A percentile compares a stretch with the other conserved stretches of the same genome.
These are phyloP conservation scores for Fusarium nygamai DNA, from an alignment of 2,329 filamentous ascomycete species.

Conservation along the genomic window DNA sequence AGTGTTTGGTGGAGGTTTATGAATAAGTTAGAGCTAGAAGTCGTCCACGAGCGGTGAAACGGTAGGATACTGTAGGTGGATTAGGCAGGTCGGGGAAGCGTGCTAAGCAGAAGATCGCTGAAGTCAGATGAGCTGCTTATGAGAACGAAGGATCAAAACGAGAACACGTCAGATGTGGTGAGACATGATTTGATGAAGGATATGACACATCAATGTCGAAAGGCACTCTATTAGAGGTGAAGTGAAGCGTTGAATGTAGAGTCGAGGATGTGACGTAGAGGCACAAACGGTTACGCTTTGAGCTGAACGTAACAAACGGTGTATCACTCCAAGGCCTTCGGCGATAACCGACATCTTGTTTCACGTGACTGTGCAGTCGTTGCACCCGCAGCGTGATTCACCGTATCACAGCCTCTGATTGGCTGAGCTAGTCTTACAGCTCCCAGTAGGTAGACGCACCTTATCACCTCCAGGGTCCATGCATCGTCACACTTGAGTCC, in stretches of 20 bases:
- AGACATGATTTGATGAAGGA: background rate
- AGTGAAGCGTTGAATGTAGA: background rate
- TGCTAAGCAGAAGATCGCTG: constrained; percentile 13
- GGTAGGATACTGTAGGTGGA: constrained; percentile 17
- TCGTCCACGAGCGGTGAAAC: constrained; percentile 5
- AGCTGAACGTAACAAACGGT: constrained; percentile 29
- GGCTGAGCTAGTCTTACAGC: constrained; percentile 6
- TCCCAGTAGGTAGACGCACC: constrained; percentile 3
- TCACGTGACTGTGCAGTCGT: constrained; percentile 32
- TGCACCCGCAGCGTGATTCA: constrained; percentile 13
- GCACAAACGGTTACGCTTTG: constrained; percentile 24
- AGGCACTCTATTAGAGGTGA: background rate
- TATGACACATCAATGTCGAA: background rate
- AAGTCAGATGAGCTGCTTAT: constrained; percentile 5
- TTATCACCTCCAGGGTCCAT: constrained; percentile 32
- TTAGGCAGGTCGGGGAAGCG: constrained; percentile 35
- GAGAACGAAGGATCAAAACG: background rate
- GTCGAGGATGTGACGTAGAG: constrained; percentile 4
- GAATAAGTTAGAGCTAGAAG: background rate
- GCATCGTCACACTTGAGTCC: constrained; percentile 31
- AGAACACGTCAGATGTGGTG: background rate
- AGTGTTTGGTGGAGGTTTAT: background rate
- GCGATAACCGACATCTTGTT: background rate
- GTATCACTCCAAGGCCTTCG: background rate
- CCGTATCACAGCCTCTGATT: constrained; percentile 17